Evolutionary conservation across 345 rosid species (phyloP).

Genomic region (Erysimum cheiranthoides): DNA sequence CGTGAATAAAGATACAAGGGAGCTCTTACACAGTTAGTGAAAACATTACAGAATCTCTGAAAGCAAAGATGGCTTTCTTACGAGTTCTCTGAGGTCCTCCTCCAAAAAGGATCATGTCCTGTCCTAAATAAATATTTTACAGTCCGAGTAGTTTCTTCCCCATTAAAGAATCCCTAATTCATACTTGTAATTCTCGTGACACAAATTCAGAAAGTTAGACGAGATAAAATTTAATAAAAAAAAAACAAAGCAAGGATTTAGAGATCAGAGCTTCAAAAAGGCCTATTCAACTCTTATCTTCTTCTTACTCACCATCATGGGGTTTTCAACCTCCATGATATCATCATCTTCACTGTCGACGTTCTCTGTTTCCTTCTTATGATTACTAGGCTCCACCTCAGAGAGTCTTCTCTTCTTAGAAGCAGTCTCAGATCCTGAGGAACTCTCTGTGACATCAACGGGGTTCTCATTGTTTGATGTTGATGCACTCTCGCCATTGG

Average conservation of each 20-base stretch:
- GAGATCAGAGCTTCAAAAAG: conserved; percentile 15
- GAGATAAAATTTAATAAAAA: neutral
- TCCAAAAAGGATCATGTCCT: conserved; percentile 35
- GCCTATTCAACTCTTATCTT: conserved; percentile 58
- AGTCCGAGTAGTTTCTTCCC: conserved; percentile 37
- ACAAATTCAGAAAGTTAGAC: conserved; percentile 33
- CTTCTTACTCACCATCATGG: conserved; percentile 54
- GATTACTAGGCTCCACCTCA: conserved; percentile 31
- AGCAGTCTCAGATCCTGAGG: conserved; percentile 44
- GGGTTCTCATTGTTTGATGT: conserved; percentile 54
- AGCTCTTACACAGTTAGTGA: conserved; percentile 41
- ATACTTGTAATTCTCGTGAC: conserved; percentile 32
- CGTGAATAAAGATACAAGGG: conserved; percentile 13
- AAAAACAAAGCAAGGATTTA: neutral
- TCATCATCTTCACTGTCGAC: conserved; percentile 61
- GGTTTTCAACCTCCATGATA: conserved; percentile 59
- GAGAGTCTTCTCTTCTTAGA: conserved; percentile 69
- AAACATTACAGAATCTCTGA: conserved; percentile 33
- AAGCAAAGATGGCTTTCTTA: conserved; percentile 25
- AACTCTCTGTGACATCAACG: conserved; percentile 45
- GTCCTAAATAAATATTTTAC: conserved; percentile 38
- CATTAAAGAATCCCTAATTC: conserved; percentile 44
- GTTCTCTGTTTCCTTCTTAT: conserved; percentile 46
- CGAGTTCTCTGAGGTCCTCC: too few species aligned
- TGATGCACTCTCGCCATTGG: conserved; percentile 58